Base-by-base conservation (phyloP, 768 basidiomycete genomes). In the Serpula lacrymans region DNA sequence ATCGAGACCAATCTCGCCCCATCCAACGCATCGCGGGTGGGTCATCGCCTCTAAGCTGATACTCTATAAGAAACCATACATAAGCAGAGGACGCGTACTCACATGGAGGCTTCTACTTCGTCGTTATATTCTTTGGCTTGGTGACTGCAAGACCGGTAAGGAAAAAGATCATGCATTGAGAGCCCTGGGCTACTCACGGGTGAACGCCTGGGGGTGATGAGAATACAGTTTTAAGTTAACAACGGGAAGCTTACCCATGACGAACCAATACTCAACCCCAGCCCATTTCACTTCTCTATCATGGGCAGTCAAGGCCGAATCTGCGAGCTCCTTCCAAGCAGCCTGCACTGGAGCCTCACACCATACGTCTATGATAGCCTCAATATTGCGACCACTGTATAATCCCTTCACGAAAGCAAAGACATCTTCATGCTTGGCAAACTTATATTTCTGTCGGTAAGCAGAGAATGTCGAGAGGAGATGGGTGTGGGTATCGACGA, bases 1-100 rank as follows among this genome's bases (percentile, higher is more conserved):
- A 46, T 92, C 89, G 10, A 89, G 72, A 0, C 90, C 88, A 41
- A 91, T 91, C 54, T 94, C 90, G 1, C 90, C 90, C 82, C 84
- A 86, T 3, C 88, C 87, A 6, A 92, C 88, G 52, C 88, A 90
- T 9, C 83, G 78, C 1, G 87, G 84, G 50, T 91, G 88, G 0
- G 67, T 32, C 78, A 89, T 86, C 2, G 88, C 88, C 53, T 81
- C 78, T 36, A 87, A 44, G 21, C 85, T 88, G 51, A 1, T 30
- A 12, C 13, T n/a, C 6, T 13, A 27, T 45, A 32, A 45, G 23
- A 12, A 29, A 6, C 9, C 6, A 34, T 16, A 6, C 40, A 33
- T 17, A 25, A 30, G 4, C 2, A 14, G 11, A 23, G n/a, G 25
- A 25, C 1, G 11, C 12, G 25, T 24, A 64, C 80, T 30, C 49